These are phyloP conservation scores for Ophiostoma perfectum DNA, from an alignment of 2,329 filamentous ascomycete species.

Conservation along the genomic window DNA sequence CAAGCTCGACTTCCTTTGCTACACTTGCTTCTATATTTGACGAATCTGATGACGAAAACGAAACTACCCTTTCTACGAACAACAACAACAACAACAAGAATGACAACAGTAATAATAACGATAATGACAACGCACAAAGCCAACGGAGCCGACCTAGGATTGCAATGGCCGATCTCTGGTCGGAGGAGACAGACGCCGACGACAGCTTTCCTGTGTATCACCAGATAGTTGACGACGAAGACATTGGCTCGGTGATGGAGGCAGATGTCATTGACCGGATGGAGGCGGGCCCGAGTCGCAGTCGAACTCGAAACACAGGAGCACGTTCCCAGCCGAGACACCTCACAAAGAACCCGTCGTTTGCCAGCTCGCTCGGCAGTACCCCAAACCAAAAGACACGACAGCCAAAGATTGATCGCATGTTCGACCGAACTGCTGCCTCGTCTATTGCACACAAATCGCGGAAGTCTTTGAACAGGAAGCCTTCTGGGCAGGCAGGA, in stretches of 20 bases:
- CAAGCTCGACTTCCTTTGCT: conserved; percentile 29
- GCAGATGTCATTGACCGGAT: conserved; percentile 50
- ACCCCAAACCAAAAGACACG: conserved; percentile 27
- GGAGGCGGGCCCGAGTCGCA: conserved; percentile 41
- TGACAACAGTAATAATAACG: conserved; percentile 14
- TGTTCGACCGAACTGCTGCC: conserved; percentile 41
- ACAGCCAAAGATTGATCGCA: conserved; percentile 34
- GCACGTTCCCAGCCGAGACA: conserved; percentile 18
- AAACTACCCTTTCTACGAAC: background rate
- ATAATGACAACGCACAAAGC: conserved; percentile 29
- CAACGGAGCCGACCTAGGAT: background rate
- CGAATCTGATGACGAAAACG: conserved; percentile 35
- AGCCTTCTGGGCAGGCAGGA: background rate
- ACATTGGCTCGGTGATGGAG: conserved; percentile 43
- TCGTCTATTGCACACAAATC: conserved; percentile 43
- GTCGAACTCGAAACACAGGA: conserved; percentile 30
- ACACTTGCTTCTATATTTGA: conserved; percentile 40
- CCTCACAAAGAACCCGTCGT: conserved; percentile 28
- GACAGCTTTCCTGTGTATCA: conserved; percentile 23
- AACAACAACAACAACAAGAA: background rate
- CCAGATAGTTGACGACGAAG: conserved; percentile 43
- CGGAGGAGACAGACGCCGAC: conserved; percentile 17
- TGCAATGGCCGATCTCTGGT: conserved; percentile 8
- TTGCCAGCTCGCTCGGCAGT: conserved; percentile 32
- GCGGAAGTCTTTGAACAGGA: background rate